Percentiles rank a stretch among this genome's conserved stretches.
phyloP scores from a whole-genome alignment of 345 rosid species.

The Litchi chinensis region DNA sequence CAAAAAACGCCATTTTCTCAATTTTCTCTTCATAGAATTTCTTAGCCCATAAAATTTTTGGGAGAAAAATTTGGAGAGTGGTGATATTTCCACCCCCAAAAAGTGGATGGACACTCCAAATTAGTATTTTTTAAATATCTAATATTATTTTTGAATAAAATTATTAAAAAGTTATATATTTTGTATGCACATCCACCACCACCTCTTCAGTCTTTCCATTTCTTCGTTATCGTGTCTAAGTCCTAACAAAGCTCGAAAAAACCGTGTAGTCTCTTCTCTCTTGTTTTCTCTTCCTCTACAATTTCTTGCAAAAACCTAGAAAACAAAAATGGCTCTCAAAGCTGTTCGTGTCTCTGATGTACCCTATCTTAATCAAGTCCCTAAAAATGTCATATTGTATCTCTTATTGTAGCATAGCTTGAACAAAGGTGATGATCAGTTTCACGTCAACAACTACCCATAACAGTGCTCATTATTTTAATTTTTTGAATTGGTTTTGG shows the following conservation, averaged over 20 bases:
- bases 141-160: too few relatives aligned
- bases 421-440: slow-evolving; percentile 33
- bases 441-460: background rate
- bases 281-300: background rate
- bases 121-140: too few relatives aligned
- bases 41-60: too few relatives aligned
- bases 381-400: slow-evolving; percentile 31
- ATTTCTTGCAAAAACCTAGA: background rate
- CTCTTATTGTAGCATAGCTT: slow-evolving; percentile 23
- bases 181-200: too few relatives aligned
- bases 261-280: background rate
- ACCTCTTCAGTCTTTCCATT: too few relatives aligned
- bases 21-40: too few relatives aligned
- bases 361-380: slow-evolving; percentile 45
- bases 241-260: slow-evolving; percentile 1
- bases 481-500: background rate
- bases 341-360: slow-evolving; percentile 49
- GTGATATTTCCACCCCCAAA: too few relatives aligned
- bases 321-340: slow-evolving; percentile 42
- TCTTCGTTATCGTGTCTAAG: background rate
- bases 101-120: too few relatives aligned
- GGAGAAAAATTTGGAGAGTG: too few relatives aligned
- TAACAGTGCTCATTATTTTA: background rate
- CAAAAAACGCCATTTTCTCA: too few relatives aligned
- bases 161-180: too few relatives aligned